phyloP scores from a whole-genome alignment of 2,329 filamentous ascomycete genomes.

The Cyphellophora europaea region DNA sequence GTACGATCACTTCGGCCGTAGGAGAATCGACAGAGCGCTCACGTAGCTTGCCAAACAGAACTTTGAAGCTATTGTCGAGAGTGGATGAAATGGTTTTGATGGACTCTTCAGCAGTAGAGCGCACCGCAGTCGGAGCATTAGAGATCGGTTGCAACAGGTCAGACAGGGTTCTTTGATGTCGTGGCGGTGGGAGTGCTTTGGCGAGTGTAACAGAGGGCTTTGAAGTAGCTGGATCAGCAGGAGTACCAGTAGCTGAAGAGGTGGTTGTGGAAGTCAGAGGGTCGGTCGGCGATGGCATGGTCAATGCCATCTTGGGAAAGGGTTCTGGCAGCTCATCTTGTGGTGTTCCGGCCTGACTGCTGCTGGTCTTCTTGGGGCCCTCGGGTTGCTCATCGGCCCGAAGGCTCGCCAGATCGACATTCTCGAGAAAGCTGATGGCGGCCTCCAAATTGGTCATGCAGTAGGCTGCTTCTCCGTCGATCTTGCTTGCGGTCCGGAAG shows the following conservation, averaged over 20 bases:
- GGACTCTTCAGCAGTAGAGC: slow-evolving; percentile 82
- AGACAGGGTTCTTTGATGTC: slow-evolving; percentile 68
- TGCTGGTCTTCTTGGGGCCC: slow-evolving; percentile 49
- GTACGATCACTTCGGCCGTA: slow-evolving; percentile 45
- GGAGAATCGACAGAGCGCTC: slow-evolving; percentile 49
- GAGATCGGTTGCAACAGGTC: slow-evolving; percentile 79
- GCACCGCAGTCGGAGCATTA: slow-evolving; percentile 72
- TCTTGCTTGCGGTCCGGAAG: slow-evolving; percentile 75
- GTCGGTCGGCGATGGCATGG: slow-evolving; percentile 5
- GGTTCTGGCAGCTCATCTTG: slow-evolving; percentile 19
- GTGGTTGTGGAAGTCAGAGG: slow-evolving; percentile 11
- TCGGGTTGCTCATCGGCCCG: slow-evolving; percentile 68
- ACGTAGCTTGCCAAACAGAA: slow-evolving; percentile 78
- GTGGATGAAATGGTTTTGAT: slow-evolving; percentile 87
- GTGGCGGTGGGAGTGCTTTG: slow-evolving; percentile 23
- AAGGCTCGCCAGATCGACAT: slow-evolving; percentile 83
- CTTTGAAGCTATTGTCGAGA: slow-evolving; percentile 85
- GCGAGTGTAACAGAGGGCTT: not conserved
- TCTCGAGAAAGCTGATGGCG: slow-evolving; percentile 87
- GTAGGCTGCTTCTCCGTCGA: slow-evolving; percentile 91
- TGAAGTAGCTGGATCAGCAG: slow-evolving; percentile 10
- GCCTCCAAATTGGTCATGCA: slow-evolving; percentile 94
- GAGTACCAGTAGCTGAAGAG: slow-evolving; percentile 21
- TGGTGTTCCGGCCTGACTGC: slow-evolving; percentile 35
- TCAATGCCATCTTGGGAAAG: slow-evolving; percentile 7